Conservation (phyloP, 164 flowering plant genomes). For the Tinospora cordifolia region DNA sequence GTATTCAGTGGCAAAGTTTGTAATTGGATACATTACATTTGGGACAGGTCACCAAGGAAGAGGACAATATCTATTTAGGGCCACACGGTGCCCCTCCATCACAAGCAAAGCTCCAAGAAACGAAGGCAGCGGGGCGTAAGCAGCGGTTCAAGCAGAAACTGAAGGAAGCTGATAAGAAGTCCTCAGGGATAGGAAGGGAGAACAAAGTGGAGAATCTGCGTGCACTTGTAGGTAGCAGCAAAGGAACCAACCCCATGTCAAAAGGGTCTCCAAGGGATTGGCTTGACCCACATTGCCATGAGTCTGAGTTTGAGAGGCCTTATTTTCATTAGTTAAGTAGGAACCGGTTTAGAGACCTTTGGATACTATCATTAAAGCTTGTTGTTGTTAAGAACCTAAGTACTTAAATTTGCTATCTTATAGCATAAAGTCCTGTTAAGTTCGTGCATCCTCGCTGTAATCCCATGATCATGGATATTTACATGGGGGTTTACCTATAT, state of each 20-base stretch:
- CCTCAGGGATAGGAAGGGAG: slow-evolving; percentile 57
- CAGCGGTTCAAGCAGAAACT: slow-evolving; percentile 79
- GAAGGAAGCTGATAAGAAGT: slow-evolving; percentile 72
- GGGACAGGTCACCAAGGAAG: slow-evolving; percentile 46
- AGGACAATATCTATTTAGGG: slow-evolving; percentile 71
- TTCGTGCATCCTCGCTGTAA: not conserved
- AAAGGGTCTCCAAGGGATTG: slow-evolving; percentile 70
- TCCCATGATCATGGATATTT: too few relatives aligned
- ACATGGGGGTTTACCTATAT: too few relatives aligned
- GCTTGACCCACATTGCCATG: slow-evolving; percentile 96
- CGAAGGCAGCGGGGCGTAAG: slow-evolving; percentile 47
- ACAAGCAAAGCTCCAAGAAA: slow-evolving; percentile 60
- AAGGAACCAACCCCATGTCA: slow-evolving; percentile 28
- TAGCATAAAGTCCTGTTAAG: not conserved
- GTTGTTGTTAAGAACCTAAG: not conserved
- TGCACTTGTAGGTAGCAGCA: slow-evolving; percentile 64
- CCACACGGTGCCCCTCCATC: slow-evolving; percentile 95
- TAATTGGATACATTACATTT: not conserved
- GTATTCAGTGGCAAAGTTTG: not conserved
- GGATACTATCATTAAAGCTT: not conserved
- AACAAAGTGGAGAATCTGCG: slow-evolving; percentile 67
- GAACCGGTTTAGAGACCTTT: not conserved
- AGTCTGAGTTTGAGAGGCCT: slow-evolving; percentile 64
- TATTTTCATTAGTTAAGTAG: slow-evolving; percentile 8
- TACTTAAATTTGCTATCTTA: not conserved